Conservation (phyloP, 2,329 filamentous ascomycete species). For the Ophiostoma montium region DNA sequence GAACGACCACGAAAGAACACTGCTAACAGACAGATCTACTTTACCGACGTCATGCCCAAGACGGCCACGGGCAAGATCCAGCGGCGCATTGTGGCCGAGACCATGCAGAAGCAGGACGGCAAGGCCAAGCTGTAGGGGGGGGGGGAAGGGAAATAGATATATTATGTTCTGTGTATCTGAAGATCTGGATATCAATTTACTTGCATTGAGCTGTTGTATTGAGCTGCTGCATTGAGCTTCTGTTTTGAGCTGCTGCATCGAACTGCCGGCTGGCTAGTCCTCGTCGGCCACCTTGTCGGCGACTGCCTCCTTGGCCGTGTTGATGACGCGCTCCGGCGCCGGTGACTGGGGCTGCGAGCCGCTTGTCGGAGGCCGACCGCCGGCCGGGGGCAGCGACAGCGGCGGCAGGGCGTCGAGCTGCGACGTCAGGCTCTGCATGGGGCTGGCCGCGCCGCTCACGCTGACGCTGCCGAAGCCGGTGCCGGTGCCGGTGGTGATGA, state of each 20-base stretch:
- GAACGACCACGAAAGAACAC: too few relatives aligned
- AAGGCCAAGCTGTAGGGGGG: conserved; percentile 38
- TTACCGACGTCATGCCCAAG: conserved; percentile 75
- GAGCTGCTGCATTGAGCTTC: too few relatives aligned
- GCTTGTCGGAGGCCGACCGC: neutral
- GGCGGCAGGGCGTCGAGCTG: conserved; percentile 28
- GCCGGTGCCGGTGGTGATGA: conserved; percentile 67
- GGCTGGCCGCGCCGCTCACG: conserved; percentile 25
- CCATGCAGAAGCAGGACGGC: conserved; percentile 58
- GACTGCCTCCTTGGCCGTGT: conserved; percentile 34
- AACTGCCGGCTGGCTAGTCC: conserved; percentile 21
- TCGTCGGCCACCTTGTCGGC: conserved; percentile 39
- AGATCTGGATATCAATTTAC: too few relatives aligned
- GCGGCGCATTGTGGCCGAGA: conserved; percentile 70
- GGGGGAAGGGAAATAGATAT: neutral
- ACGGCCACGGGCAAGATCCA: conserved; percentile 88
- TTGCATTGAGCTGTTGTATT: too few relatives aligned
- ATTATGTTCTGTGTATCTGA: too few relatives aligned
- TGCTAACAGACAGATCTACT: conserved; percentile 44
- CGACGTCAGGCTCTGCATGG: conserved; percentile 34
- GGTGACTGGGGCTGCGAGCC: conserved; percentile 8
- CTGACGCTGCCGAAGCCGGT: conserved; percentile 63
- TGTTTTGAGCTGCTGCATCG: too few relatives aligned
- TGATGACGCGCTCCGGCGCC: conserved; percentile 34
- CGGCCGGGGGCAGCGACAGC: conserved; percentile 11